Base-by-base conservation (phyloP, 176 grass and related monocot genomes). In the Microstegium vimineum region DNA sequence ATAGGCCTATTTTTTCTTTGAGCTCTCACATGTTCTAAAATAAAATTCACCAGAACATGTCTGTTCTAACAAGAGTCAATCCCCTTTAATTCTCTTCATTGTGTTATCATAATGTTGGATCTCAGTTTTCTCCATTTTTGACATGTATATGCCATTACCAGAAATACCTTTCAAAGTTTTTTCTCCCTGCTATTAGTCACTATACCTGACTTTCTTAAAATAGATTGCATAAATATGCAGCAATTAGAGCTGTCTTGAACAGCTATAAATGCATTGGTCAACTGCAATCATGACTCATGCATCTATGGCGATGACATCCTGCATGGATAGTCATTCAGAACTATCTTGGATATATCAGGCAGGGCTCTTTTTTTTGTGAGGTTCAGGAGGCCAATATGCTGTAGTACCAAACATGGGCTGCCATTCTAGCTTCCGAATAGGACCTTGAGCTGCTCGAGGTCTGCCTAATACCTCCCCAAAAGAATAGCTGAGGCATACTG, bases 381-480 rank as follows among this genome's bases (percentile, higher is more conserved):
- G 28, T 90, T 68, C 43, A 71, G 36, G 23, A 70, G 66, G 38
- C 2, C 5, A 87, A 87, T 63, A 77, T 90, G 42, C 63, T 90
- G 28, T 76, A 78, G 18, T 27, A 71, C 89, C 22, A 85, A 91
- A 87, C 57, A 88, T 40, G 36, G 73, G 37, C n/a, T 89, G 81
- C 86, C 12, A 85, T 84, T 66, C 72, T 92, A 57, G 71, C 82
- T 83, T 87, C 78, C 68, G 81, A 87, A 14, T 66, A 87, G 47
- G 89, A 79, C 34, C 31, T 87, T 20, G 56, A 89, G 62, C 83
- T 92, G 59, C 85, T 85, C 31, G 77, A 94, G 74, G 83, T 42
- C 75, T 92, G 76, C 77, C 73, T 92, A 84, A 33, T 69, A 18
- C 37, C 74, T 90, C 17, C 34, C 26, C 67, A 82, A 43, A 89